Percentiles rank a stretch among this genome's conserved stretches.
Evolutionary conservation across 108 stramenopile genomes (phyloP).

Genomic region (Mayamaea pseudoterrestris): DNA sequence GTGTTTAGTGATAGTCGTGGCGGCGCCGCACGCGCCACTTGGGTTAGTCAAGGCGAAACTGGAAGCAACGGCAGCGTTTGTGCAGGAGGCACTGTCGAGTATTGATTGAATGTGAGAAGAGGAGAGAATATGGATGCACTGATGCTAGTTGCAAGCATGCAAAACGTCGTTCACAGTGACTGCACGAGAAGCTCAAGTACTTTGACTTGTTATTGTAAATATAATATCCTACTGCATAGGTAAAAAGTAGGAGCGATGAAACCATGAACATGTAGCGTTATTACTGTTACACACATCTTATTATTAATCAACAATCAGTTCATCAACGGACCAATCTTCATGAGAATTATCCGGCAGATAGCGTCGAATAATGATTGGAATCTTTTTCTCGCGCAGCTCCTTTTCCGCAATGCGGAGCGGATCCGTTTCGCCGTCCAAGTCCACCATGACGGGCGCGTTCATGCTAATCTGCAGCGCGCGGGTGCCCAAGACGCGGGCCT

Average conservation of each 20-base stretch:
- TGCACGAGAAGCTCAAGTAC: no score
- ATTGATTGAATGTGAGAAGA: no score
- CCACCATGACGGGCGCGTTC: conserved; percentile 99
- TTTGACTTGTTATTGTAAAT: no score
- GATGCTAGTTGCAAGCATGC: no score
- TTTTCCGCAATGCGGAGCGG: conserved; percentile 96
- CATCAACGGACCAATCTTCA: conserved; percentile 98
- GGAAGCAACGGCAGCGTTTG: conserved; percentile 45
- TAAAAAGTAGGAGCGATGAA: no score
- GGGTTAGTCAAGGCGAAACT: conserved; percentile 61
- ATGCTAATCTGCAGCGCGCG: conserved; percentile 96
- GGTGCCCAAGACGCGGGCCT: conserved; percentile 96
- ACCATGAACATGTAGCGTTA: no score
- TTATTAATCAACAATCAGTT: conserved; percentile 82
- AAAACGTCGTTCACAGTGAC: no score
- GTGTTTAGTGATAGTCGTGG: conserved; percentile 68
- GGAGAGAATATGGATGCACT: no score
- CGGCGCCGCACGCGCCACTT: conserved; percentile 43
- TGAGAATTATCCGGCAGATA: conserved; percentile 96
- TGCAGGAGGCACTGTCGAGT: conserved; percentile 68
- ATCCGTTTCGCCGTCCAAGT: conserved; percentile 96
- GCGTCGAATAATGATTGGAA: conserved; percentile 96
- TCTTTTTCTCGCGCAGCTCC: conserved; percentile 95
- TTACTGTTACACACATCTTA: no score
- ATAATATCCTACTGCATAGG: no score